Evolutionary conservation across 805 yeast genomes (phyloP), one percentile per base, ranked within the genome.

Genomic region (Lipomyces sp.): DNA sequence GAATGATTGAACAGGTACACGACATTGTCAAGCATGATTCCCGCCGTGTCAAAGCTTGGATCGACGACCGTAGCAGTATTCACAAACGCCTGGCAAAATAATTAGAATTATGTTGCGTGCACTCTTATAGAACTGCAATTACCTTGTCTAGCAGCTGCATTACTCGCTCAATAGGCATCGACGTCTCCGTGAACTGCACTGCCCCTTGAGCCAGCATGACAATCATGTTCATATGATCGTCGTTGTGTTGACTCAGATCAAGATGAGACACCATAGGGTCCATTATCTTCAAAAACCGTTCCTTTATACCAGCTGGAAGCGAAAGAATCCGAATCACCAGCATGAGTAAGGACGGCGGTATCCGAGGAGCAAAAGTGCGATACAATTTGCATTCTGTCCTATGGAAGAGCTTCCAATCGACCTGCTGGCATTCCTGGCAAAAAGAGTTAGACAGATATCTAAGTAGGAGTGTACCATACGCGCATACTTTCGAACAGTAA

Each of bases 1-100:
- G 60, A 57, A 28, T 57, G 60, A 37, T 57, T 57, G 51, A 57
- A 22, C 29, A 47, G 43, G 3, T 55, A 28, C 29, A 60, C 32
- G 8, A 44, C 11, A 3, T 47, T 40, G 36, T 60, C 61, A 31
- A 57, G 39, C 47, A 44, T 49, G 11, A 36, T 14, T 2, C 57
- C 57, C 19, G 44, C 45, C 2, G 41, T 21, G 23, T 51, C 55
- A 21, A 46, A 51, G 8, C 22, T n/a, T 2, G 48, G 42, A 22
- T 6, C 36, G 14, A 40, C 39, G 11, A 51, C 33, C 8, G 51
- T 21, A 2, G 41, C 48, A 10, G 44, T 36, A 33, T 50, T 50
- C 18, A 41, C 34, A 24, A 43, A 35, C 7, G 35, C 21, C 49
- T 49, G n/a, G n/a, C 7, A 16, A 26, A 4, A 31, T 22, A 10